Evolutionary conservation across 768 basidiomycete species (phyloP), one percentile per base, ranked within the genome.

Genomic region (Trametes gibbosa): DNA sequence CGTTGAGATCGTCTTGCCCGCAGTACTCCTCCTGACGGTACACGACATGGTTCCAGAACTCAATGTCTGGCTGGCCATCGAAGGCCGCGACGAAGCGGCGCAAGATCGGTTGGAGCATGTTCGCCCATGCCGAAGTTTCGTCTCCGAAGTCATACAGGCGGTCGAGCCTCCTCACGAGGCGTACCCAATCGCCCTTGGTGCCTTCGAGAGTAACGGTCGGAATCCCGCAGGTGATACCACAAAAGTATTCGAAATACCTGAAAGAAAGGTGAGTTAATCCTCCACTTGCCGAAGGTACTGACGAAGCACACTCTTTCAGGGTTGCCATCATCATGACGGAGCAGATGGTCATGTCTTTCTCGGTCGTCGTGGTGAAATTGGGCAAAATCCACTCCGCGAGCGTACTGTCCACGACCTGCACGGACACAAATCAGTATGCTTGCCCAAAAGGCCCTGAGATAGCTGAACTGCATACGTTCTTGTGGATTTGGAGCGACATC

Each of bases 291-390:
- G n/a, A n/a, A n/a, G n/a, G n/a, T n/a, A n/a, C n/a, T n/a, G n/a
- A n/a, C n/a, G n/a, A n/a, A n/a, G n/a, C n/a, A n/a, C 48, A 58
- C 56, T 39, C 34, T 39, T 68, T 68, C 24, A 72, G 50, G 1
- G 69, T 68, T 9, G 66, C 56, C 70, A 74, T 70, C 65, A 72
- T 66, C 9, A 68, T 25, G 14, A 72, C 61, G 10, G 71, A 64
- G 45, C 58, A 65, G 32, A 73, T 61, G 2, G 65, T 65, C 13
- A 48, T 62, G 46, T 74, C 73, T 21, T 58, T 66, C 34, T 35
- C 23, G 0, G 71, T 72, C 5, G 73, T 72, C 2, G 72, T 73
- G 2, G 72, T 63, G 61, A 73, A 73, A 14, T 63, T 49, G 1
- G 73, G 71, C 21, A 70, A 42, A 40, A 72, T 67, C 68, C 69